A percentile compares a stretch with the other conserved stretches of the same genome.
These are phyloP conservation scores for Chrysosporium queenslandicum DNA, from an alignment of 2,329 filamentous ascomycete genomes.

Conservation along the genomic window DNA sequence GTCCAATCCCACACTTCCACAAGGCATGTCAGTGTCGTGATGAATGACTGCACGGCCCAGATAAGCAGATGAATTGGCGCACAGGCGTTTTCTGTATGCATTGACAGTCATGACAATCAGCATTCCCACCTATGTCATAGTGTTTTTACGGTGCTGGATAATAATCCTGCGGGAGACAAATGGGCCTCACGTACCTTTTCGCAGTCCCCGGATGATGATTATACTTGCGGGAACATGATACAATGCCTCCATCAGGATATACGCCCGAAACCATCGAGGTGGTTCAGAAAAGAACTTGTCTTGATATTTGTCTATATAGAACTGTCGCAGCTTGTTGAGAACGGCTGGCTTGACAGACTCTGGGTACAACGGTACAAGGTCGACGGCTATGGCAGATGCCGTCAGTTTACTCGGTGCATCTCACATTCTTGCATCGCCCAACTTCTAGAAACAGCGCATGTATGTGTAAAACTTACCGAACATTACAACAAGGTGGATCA, in stretches of 20 bases:
- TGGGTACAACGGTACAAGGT: conserved; percentile 52
- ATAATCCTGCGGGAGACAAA: background rate
- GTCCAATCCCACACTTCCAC: conserved; percentile 51
- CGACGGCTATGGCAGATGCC: conserved; percentile 41
- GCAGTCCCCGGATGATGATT: conserved; percentile 49
- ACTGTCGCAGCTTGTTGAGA: conserved; percentile 43
- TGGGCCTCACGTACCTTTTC: conserved; percentile 37
- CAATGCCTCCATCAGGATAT: conserved; percentile 49
- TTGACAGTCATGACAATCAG: background rate
- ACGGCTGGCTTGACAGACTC: conserved; percentile 40
- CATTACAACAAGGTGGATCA: conserved; percentile 52
- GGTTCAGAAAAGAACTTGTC: conserved; percentile 54
- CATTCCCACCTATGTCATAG: background rate
- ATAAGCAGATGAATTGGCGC: conserved; percentile 51
- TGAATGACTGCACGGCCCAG: conserved; percentile 49
- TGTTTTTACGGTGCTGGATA: background rate
- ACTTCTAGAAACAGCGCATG: background rate
- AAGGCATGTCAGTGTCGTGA: conserved; percentile 55
- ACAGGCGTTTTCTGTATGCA: conserved; percentile 43
- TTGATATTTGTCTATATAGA: conserved; percentile 51
- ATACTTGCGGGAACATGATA: conserved; percentile 53
- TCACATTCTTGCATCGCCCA: no score
- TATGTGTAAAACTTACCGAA: conserved; percentile 40
- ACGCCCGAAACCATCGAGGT: conserved; percentile 50
- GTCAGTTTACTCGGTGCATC: no score